Percentiles rank a stretch among this genome's conserved stretches.
These are phyloP conservation scores for Vitellaria paradoxa DNA, from an alignment of 179 eudicot genomes.

Conservation along the genomic window DNA sequence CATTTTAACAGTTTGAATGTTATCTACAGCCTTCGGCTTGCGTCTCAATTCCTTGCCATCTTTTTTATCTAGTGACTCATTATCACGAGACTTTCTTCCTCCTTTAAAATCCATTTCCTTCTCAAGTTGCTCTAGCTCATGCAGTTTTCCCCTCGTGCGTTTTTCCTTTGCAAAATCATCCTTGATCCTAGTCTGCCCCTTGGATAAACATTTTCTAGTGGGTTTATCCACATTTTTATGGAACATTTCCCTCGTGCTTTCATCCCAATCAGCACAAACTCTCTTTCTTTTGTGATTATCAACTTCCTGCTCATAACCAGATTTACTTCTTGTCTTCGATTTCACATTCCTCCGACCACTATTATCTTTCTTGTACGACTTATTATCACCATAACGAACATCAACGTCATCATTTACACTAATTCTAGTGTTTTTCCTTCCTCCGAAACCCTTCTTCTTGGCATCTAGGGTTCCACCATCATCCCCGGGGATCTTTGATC, in stretches of 20 bases:
- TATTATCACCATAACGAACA: constrained; percentile 14
- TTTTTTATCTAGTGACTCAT: constrained; percentile 12
- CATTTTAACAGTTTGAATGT: constrained; percentile 1
- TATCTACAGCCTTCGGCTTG: constrained; percentile 15
- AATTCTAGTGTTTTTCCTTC: not conserved
- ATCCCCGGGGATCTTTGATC: constrained; percentile 9
- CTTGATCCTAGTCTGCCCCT: not conserved
- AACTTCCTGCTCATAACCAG: not conserved
- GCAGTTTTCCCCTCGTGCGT: constrained; percentile 14
- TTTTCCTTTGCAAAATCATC: constrained; percentile 9
- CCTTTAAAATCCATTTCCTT: constrained; percentile 1
- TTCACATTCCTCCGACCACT: constrained; percentile 9
- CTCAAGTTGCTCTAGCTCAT: constrained; percentile 14
- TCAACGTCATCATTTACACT: not conserved
- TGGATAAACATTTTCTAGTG: constrained; percentile 7
- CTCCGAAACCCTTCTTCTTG: constrained; percentile 18
- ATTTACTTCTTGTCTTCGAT: constrained; percentile 1
- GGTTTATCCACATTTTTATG: constrained; percentile 2
- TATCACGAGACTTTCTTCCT: constrained; percentile 15
- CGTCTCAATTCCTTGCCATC: constrained; percentile 9
- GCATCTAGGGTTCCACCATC: constrained; percentile 12
- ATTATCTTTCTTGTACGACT: constrained; percentile 16
- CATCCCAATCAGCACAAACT: constrained; percentile 16
- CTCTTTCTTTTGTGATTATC: constrained; percentile 30
- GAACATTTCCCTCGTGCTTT: not conserved